These are phyloP conservation scores for Stagonosporopsis tanaceti DNA, from an alignment of 2,329 filamentous ascomycete species.

Conservation along the genomic window DNA sequence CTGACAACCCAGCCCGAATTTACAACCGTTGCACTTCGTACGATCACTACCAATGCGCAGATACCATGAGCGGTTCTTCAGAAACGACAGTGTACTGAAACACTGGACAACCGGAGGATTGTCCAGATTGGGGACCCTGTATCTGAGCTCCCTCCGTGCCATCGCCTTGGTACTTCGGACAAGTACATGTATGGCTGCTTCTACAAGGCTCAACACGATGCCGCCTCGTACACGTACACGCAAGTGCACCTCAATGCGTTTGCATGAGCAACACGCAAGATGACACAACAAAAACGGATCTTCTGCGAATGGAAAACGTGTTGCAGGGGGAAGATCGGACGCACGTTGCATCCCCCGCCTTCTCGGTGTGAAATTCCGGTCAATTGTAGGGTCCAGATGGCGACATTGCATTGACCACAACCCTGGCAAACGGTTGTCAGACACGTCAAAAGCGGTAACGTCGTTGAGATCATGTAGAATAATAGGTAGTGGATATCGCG, in stretches of 20 bases:
- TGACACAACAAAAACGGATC: background rate
- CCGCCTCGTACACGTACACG: background rate
- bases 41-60: background rate
- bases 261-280: background rate
- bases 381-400: background rate
- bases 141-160: background rate
- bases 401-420: background rate
- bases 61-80: background rate
- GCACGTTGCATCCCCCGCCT: slow-evolving; percentile 1
- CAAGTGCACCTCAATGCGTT: background rate
- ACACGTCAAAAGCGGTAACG: background rate
- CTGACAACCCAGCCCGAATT: background rate
- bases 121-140: background rate
- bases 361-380: background rate
- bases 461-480: background rate
- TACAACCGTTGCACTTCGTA: background rate
- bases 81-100: background rate
- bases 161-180: background rate
- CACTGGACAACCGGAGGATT: background rate
- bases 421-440: background rate
- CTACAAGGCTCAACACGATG: background rate
- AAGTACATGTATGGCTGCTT: background rate
- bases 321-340: background rate
- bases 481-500: background rate
- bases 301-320: background rate